Evolutionary conservation across 768 basidiomycete species (phyloP), one percentile per base, ranked within the genome.

Genomic region (Hygrophorus russula): DNA sequence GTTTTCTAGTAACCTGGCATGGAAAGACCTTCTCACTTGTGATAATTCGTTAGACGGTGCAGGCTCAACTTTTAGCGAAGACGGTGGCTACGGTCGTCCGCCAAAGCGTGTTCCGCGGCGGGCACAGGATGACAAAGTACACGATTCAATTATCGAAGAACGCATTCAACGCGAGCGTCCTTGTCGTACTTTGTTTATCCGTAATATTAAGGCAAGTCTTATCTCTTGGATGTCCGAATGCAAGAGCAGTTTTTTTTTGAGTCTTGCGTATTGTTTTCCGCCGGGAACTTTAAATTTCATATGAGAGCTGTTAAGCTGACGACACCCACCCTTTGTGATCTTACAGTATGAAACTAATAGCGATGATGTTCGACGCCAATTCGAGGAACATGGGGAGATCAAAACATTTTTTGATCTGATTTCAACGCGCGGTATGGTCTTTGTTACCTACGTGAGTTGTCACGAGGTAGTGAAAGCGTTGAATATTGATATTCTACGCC

Each of bases 391-490:
- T 56, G 96, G 96, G 50, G 89, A 91, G 55, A 89, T 98, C 67
- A 92, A 91, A 65, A 92, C 88, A 1, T 97, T 93, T 60, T 98
- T 97, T 61, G 96, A 99, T 63, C 69, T 98, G 14, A 87, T 98
- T 49, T 75, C 79, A 39, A 93, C 86, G 9, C 74, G 96, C 47
- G 96, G 96, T n/a, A 96, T 99, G 88, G 85, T 97, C 11, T 99
- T 99, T 61, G 85, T 98, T 36, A 99, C 94, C 38, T 99, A 89
- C 60, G 96, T 98, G 66, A 76, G 94, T 77, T 39, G 36, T 30
- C 17, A 30, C 18, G 38, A 38, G 14, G 33, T 8, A 24, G 28
- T 14, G 24, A 7, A 29, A 20, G 10, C n/a, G 14, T 29, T 29
- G 11, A 17, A 18, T 29, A 11, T 13, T 40, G 9, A 60, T 51